Base-by-base conservation (phyloP, 2,329 filamentous ascomycete genomes). In the Hymenoscyphus albidus region DNA sequence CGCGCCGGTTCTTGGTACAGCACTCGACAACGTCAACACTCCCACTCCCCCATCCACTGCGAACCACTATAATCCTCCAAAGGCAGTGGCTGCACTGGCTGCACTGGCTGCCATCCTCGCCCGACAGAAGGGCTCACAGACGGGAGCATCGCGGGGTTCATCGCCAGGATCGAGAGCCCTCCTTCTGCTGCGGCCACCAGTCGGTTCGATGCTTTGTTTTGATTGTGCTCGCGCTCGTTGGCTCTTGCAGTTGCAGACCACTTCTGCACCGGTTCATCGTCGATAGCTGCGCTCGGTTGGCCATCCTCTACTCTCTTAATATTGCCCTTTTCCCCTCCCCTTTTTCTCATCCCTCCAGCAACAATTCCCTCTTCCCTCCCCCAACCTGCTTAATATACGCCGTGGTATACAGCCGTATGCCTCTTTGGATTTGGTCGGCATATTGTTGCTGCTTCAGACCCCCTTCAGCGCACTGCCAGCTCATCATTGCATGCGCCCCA, bases 401-500 rank as follows among this genome's bases (percentile, higher is more conserved):
- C 70, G 70, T 71, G 62, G 71, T 74, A 74, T 74, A 68, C 76
- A 70, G 70, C 71, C 63, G 71, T 74, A 74, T 74, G 67, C 76
- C 74, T 70, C 73, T 77, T 76, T 73, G 71, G 74, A 75, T 73
- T 71, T 73, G 71, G 70, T 78, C 75, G 76, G 77, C 80, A 81
- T 81, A 79, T 77, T 78, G 81, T 78, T 77, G 76, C 76, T 77
- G 74, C 76, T 71, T 70, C 80, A 81, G 83, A 82, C 48, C 27
- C 48, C 81, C 80, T 82, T 80, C 80, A 83, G 80, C 79, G 84
- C 83, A 85, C 78, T 90, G 88, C 86, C 88, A 90, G 85, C 88
- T 87, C 88, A 90, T 89, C 87, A 86, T 78, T 89, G 87, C 88
- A 88, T 90, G 82, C 82, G 80, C 74, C 75, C 77, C 67, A 74